Conservation (phyloP, 768 basidiomycete genomes). For the Pulveroboletus ravenelii region DNA sequence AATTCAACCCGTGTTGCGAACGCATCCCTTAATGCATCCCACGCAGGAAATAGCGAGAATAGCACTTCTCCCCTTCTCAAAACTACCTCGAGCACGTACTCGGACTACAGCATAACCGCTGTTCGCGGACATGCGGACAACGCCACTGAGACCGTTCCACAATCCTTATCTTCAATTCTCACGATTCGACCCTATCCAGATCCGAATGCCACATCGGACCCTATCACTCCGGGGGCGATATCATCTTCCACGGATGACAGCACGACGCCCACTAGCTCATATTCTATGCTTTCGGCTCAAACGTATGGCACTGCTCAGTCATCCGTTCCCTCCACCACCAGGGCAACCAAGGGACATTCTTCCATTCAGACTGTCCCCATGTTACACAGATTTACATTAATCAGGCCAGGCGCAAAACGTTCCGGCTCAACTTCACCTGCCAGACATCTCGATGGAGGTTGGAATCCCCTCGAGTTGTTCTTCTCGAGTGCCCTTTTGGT, state of each 20-base stretch:
- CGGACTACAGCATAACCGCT: conserved; percentile 69
- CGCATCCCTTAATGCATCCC: conserved; percentile 11
- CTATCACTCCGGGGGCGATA: conserved; percentile 35
- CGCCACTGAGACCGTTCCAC: conserved; percentile 37
- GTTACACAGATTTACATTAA: conserved; percentile 81
- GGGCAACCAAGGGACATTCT: conserved; percentile 75
- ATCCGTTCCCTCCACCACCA: conserved; percentile 47
- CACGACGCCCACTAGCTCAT: conserved; percentile 37
- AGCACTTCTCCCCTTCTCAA: conserved; percentile 56
- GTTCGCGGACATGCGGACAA: conserved; percentile 47
- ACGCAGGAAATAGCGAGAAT: conserved; percentile 33
- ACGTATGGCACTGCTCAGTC: conserved; percentile 60
- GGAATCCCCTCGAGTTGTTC: conserved; percentile 77
- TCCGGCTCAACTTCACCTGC: conserved; percentile 28
- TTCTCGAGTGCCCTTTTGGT: conserved; percentile 69
- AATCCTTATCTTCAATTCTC: conserved; percentile 66
- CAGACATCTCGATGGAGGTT: conserved; percentile 37
- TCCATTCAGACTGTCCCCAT: conserved; percentile 55
- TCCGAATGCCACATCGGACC: conserved; percentile 42
- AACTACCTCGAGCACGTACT: conserved; percentile 39
- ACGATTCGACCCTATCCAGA: conserved; percentile 59
- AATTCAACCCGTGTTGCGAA: conserved; percentile 4
- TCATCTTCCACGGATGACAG: conserved; percentile 25
- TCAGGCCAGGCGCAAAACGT: conserved; percentile 73
- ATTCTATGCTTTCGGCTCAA: conserved; percentile 53